Evolutionary conservation across 768 basidiomycete genomes (phyloP), one percentile per base, ranked within the genome.

Genomic region (Panaeolus cyanescens): DNA sequence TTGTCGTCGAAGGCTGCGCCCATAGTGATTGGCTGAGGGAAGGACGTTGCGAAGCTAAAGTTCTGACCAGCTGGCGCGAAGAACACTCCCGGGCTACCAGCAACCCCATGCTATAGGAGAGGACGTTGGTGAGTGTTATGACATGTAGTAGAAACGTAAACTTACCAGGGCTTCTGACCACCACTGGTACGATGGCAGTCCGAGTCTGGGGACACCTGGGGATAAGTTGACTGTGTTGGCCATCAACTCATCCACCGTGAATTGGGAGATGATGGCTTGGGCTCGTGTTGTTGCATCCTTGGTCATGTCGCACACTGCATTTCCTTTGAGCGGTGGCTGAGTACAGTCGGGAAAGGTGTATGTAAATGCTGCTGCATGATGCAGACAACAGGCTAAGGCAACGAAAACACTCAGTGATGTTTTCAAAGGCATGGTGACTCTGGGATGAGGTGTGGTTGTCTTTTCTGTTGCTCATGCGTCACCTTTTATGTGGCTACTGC

Each of bases 151-250:
- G 58, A 31, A 60, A n/a, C n/a, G 22, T 12, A 31, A 30, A 68
- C 77, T 59, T 64, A 85, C 85, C 66, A 87, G 66, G 2, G 79
- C 85, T 72, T 87, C 85, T 22, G 80, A 82, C 85, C 85, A 87
- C 84, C 85, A 86, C 53, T 84, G 75, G 56, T 87, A 87, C 17
- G 79, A 67, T 9, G 84, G 83, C 25, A 87, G 70, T n/a, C 84
- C 85, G 2, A 85, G 75, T 10, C 84, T 79, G 57, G 84, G 71
- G 20, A 85, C 83, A 30, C 83, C 85, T 5, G 81, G 79, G 5
- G 83, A 77, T 0, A 67, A 59, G 60, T 82, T 85, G 53, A 77
- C 80, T 4, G 82, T 84, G 68, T 85, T 85, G 58, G 70, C 74
- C 54, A 81, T 81, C 59, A 85, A 70, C 63, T 87, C 85, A 15